Conservation (phyloP, 306 rosid genomes). For the Urtica urens region DNA sequence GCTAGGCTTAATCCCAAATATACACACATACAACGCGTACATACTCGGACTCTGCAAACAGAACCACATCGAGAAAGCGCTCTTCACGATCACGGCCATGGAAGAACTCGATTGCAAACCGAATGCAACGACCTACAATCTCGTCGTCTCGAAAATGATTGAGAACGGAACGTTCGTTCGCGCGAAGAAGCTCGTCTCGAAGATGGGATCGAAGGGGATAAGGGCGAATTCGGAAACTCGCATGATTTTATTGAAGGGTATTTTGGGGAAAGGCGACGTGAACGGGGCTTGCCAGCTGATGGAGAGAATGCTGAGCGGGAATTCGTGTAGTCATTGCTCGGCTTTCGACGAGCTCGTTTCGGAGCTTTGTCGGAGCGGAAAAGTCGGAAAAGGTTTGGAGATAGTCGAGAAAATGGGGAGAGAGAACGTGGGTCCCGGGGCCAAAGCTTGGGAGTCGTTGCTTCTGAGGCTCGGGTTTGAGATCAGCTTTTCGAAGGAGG, state of each 20-base stretch:
- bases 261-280: conserved; percentile 35
- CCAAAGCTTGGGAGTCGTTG: conserved; percentile 50
- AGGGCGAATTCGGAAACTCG: conserved; percentile 40
- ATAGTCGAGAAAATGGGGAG: conserved; percentile 36
- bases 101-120: conserved; percentile 58
- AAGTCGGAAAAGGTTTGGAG: conserved; percentile 33
- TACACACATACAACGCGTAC: conserved; percentile 55
- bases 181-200: conserved; percentile 35
- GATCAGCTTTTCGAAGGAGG: conserved; percentile 24
- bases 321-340: conserved; percentile 31
- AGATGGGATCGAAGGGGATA: conserved; percentile 47
- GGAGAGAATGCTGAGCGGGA: conserved; percentile 55
- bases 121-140: conserved; percentile 58
- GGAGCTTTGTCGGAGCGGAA: conserved; percentile 46
- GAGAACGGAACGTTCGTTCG: conserved; percentile 25
- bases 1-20: conserved; percentile 57
- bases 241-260: conserved; percentile 50
- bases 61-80: conserved; percentile 33
- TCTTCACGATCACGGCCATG: conserved; percentile 42
- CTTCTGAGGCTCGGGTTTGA: conserved; percentile 27
- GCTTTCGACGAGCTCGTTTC: conserved; percentile 38
- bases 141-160: conserved; percentile 39
- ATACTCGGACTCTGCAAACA: conserved; percentile 62
- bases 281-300: conserved; percentile 40
- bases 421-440: conserved; percentile 33